Conservation (phyloP, 1,284 basidiomycete species). For the Xerocomus amazonicus region DNA sequence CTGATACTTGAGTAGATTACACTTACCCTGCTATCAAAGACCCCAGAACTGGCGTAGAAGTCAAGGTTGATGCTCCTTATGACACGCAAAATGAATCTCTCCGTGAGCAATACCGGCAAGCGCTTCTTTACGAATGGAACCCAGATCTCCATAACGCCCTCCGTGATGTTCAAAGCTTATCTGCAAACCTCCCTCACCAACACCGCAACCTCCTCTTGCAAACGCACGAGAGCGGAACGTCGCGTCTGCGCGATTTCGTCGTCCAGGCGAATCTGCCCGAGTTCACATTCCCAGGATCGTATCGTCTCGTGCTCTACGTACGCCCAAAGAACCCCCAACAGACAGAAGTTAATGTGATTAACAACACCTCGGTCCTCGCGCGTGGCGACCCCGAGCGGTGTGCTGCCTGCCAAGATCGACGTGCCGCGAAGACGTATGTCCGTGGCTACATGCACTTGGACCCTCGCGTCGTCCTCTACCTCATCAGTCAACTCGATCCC, state of each 20-base stretch:
- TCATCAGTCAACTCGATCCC: slow-evolving; percentile 1
- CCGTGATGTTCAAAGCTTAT: neutral
- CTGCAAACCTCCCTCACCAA: neutral
- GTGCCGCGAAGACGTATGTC: slow-evolving; percentile 5
- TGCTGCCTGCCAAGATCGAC: slow-evolving; percentile 11
- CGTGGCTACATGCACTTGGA: slow-evolving; percentile 17
- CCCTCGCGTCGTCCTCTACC: slow-evolving; percentile 12
- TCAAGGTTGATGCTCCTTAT: slow-evolving; percentile 9
- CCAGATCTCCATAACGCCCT: neutral
- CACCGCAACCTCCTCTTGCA: slow-evolving; percentile 7
- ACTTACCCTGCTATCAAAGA: slow-evolving; percentile 15
- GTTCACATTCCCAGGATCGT: slow-evolving; percentile 16
- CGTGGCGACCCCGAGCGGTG: slow-evolving; percentile 8
- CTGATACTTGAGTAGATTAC: slow-evolving; percentile 10
- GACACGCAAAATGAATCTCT: neutral
- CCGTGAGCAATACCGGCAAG: slow-evolving; percentile 8
- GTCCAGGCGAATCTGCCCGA: slow-evolving; percentile 10
- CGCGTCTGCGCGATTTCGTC: slow-evolving; percentile 7
- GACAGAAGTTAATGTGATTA: neutral
- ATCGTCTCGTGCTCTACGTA: slow-evolving; percentile 18
- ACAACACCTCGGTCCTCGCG: slow-evolving; percentile 13
- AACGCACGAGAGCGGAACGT: neutral
- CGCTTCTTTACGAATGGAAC: slow-evolving; percentile 7
- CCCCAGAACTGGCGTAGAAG: neutral
- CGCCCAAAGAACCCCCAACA: neutral